Conservation (phyloP, 148 eudicot genomes). For the Fagopyrum homotropicum region DNA sequence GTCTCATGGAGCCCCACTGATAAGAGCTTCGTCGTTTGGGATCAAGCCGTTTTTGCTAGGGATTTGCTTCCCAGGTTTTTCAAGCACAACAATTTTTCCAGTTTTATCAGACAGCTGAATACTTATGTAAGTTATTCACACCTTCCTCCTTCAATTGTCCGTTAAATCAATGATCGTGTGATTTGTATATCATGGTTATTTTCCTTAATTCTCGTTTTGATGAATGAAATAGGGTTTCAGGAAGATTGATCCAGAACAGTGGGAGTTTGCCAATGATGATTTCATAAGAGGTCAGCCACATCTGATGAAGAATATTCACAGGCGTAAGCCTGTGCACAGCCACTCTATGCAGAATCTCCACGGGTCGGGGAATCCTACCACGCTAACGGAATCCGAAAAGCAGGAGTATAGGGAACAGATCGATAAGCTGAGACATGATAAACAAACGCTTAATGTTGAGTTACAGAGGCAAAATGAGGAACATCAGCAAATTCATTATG, state of each 20-base stretch:
- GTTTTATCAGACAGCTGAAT: slow-evolving; percentile 85
- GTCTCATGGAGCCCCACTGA: slow-evolving; percentile 77
- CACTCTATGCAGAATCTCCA: slow-evolving; percentile 55
- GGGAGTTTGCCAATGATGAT: slow-evolving; percentile 92
- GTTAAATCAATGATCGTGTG: background rate
- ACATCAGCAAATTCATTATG: slow-evolving; percentile 33
- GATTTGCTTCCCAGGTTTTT: slow-evolving; percentile 73
- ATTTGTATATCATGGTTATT: background rate
- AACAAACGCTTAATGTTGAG: slow-evolving; percentile 38
- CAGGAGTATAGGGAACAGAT: slow-evolving; percentile 47
- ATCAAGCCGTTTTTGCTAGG: slow-evolving; percentile 59
- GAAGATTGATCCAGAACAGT: slow-evolving; percentile 86
- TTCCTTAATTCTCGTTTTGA: background rate
- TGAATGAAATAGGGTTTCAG: slow-evolving; percentile 59
- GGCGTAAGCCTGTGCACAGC: slow-evolving; percentile 90
- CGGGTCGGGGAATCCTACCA: slow-evolving; percentile 36
- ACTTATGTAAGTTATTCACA: slow-evolving; percentile 59
- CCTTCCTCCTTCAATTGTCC: background rate
- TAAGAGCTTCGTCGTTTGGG: slow-evolving; percentile 74
- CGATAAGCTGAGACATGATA: slow-evolving; percentile 44
- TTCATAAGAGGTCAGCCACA: slow-evolving; percentile 75
- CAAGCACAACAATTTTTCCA: slow-evolving; percentile 90
- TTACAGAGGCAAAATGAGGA: slow-evolving; percentile 43
- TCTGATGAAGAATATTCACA: slow-evolving; percentile 70
- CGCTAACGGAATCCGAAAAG: slow-evolving; percentile 60